Evolutionary conservation across 2,329 filamentous ascomycete genomes (phyloP).

Genomic region (Elsinoe arachidis): DNA sequence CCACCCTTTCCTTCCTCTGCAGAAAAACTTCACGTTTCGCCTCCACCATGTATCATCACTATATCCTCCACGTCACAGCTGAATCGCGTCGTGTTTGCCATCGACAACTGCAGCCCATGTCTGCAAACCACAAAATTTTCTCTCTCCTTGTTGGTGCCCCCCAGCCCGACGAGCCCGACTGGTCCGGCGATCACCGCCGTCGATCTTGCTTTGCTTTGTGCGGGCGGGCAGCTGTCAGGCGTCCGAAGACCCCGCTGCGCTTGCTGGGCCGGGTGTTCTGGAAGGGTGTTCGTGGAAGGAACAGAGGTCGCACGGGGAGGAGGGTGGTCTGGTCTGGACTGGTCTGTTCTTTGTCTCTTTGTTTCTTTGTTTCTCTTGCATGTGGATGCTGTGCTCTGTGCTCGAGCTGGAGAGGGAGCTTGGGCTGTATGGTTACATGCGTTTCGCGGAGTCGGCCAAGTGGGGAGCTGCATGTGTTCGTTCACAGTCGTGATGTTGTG

Average conservation of each 20-base stretch:
- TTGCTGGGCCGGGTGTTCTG: neutral
- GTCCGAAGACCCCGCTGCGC: no score
- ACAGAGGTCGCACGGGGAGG: neutral
- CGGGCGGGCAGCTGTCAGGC: no score
- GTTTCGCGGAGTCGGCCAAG: no score
- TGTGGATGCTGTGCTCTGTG: neutral
- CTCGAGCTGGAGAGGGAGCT: no score
- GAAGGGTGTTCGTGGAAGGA: constrained; percentile 1
- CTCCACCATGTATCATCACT: neutral
- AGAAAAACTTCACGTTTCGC: neutral
- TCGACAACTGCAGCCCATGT: no score
- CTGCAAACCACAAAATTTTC: no score
- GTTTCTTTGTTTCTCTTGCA: neutral
- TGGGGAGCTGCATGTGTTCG: no score
- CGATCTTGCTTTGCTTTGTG: neutral
- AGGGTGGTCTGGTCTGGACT: neutral
- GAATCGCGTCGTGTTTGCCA: no score
- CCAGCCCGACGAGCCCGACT: neutral
- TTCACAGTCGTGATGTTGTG: no score
- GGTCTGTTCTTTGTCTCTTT: neutral
- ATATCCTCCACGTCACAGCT: neutral
- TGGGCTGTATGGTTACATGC: no score
- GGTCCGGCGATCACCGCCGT: neutral
- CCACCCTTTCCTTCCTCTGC: no score
- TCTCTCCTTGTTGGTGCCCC: neutral